Evolutionary conservation across 164 flowering plant genomes (phyloP), one percentile per base, ranked within the genome.

Genomic region (Annona cherimola): DNA sequence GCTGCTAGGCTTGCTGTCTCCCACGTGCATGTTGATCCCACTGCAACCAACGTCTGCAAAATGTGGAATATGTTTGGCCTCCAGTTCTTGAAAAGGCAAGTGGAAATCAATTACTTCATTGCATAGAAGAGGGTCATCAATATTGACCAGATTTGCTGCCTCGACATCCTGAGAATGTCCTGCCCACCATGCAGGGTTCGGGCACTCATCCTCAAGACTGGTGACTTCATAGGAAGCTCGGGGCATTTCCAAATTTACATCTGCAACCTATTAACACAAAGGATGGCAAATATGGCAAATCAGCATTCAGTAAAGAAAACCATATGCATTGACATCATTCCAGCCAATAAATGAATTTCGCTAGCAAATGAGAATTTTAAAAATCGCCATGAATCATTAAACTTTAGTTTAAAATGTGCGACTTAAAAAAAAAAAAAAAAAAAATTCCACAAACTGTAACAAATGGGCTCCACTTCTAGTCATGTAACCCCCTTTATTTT

Each of bases 101-200:
- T 54, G 75, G 54, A 84, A 74, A 72, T 81, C 82, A 12, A 85
- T 73, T 54, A 69, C 80, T 77, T 91, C 94, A 59, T 83, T 73
- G 82, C 96, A 87, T 16, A 86, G 70, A 70, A 88, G 77, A 45
- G 76, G 68, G 35, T 77, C 79, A 45, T 82, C 82, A 0, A 77
- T 1, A 71, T 61, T 68, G 59, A 74, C 70, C 6, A 71, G 71
- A 71, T 74, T 81, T 12, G 42, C 42, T 11, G 83, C 67, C 4
- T 81, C 90, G 35, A 70, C 74, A 72, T 81, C 87, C 81, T 87
- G 89, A 71, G 91, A 85, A 78, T 93, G 87, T 5, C 86, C 91
- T 16, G 84, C 89, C 84, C 83, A 81, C 82, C 84, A 84, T 42
- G 74, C 40, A 45, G 79, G 26, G n/a, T 78, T 63, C 26, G 59